Percentiles rank a stretch among this genome's conserved stretches.
These are phyloP conservation scores for Globisporangium cederbergense DNA, from an alignment of 352 stramenopile species.

Conservation along the genomic window DNA sequence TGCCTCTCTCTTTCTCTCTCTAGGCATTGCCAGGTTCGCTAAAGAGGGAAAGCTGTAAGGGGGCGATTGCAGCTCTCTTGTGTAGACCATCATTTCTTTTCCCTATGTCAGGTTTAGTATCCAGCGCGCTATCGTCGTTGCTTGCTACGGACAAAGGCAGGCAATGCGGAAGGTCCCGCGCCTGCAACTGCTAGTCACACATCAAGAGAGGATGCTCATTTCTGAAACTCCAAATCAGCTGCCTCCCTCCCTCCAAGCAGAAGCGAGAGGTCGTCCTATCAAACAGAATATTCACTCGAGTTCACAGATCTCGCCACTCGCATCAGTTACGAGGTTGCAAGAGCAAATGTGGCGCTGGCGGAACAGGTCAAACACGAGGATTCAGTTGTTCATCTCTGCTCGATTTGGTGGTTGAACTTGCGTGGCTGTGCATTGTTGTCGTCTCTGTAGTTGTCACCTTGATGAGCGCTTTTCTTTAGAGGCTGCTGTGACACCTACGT, in stretches of 20 bases:
- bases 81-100: not conserved
- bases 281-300: not conserved
- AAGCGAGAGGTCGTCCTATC: not conserved
- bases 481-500: not conserved
- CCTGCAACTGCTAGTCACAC: slow-evolving; percentile 5
- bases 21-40: not conserved
- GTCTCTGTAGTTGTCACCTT: not conserved
- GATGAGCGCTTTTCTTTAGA: not conserved
- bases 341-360: not conserved
- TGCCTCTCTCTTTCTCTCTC: too few relatives aligned
- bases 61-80: not conserved
- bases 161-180: not conserved
- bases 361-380: too few relatives aligned
- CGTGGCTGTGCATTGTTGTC: too few relatives aligned
- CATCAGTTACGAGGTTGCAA: not conserved
- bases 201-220: slow-evolving; percentile 5
- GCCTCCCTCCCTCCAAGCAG: not conserved
- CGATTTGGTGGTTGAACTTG: not conserved
- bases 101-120: not conserved
- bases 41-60: not conserved
- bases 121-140: not conserved
- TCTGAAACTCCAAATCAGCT: slow-evolving; percentile 10
- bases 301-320: not conserved
- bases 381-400: not conserved
- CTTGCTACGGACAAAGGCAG: not conserved